A percentile compares a stretch with the other conserved stretches of the same genome.
Conservation (phyloP, 495 filamentous ascomycete species). For the Thozetella sp. region DNA sequence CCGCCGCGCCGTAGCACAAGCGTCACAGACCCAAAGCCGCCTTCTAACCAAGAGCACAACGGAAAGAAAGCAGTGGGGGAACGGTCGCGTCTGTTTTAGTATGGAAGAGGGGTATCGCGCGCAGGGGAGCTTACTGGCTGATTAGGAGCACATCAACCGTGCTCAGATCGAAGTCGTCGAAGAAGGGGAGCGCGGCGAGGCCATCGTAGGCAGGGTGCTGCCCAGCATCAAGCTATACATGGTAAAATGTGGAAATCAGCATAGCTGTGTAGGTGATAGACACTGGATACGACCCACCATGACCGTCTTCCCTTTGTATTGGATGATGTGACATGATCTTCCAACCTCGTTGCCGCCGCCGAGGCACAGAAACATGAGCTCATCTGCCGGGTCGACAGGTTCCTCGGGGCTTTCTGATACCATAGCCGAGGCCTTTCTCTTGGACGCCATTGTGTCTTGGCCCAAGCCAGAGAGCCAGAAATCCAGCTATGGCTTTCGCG, state of each 20-base stretch:
- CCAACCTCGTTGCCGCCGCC: conserved; percentile 98
- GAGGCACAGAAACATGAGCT: conserved; percentile 89
- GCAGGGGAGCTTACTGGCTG: conserved; percentile 78
- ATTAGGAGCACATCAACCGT: conserved; percentile 96
- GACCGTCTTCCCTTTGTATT: conserved; percentile 98
- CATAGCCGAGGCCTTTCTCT: conserved; percentile 73
- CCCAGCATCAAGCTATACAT: conserved; percentile 83
- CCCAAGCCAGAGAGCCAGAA: not conserved
- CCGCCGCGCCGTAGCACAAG: not conserved
- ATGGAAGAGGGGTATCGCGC: conserved; percentile 7
- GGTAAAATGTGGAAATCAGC: conserved; percentile 14
- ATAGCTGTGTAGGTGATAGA: conserved; percentile 3
- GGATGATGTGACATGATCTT: conserved; percentile 94
- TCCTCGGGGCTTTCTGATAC: conserved; percentile 61
- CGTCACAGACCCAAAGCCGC: conserved; percentile 12
- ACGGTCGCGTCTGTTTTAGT: not conserved
- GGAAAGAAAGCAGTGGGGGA: too few species aligned
- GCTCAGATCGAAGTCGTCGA: conserved; percentile 97
- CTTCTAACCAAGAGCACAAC: conserved; percentile 12
- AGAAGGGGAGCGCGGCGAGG: conserved; percentile 90
- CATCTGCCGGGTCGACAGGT: conserved; percentile 77
- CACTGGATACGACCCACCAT: conserved; percentile 66
- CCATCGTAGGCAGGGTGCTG: conserved; percentile 98
- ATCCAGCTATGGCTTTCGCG: too few species aligned
- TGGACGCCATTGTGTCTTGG: conserved; percentile 67